phyloP scores from a whole-genome alignment of 305 asterid genomes.

The Fraxinus platypoda region DNA sequence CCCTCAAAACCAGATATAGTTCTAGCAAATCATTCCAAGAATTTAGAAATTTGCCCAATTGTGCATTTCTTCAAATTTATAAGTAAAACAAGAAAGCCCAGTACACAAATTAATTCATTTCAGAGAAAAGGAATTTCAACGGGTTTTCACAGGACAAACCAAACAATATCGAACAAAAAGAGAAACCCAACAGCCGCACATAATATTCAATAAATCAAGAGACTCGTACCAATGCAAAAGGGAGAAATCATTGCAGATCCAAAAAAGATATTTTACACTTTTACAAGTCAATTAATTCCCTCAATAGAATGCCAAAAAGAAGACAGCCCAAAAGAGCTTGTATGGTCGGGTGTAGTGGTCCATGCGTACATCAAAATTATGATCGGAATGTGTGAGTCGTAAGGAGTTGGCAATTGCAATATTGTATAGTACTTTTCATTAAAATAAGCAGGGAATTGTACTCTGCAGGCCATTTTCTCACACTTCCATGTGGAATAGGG shows the following conservation, averaged over 20 bases:
- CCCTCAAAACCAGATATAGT: not conserved
- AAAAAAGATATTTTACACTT: constrained; percentile 3
- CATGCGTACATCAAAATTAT: constrained; percentile 31
- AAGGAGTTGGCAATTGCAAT: constrained; percentile 32
- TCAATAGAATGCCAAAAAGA: constrained; percentile 15
- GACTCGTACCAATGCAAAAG: constrained; percentile 12
- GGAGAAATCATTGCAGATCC: constrained; percentile 33
- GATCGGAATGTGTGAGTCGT: constrained; percentile 1
- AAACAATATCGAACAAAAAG: constrained; percentile 12
- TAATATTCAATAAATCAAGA: constrained; percentile 19
- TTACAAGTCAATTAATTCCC: constrained; percentile 14
- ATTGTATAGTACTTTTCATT: not conserved
- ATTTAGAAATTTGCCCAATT: constrained; percentile 8
- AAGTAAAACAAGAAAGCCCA: constrained; percentile 29
- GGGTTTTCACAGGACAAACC: constrained; percentile 11
- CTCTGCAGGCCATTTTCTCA: constrained; percentile 25
- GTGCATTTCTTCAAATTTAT: constrained; percentile 17
- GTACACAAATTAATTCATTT: constrained; percentile 30
- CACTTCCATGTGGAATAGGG: constrained; percentile 34
- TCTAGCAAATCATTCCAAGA: constrained; percentile 9
- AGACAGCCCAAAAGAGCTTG: constrained; percentile 26
- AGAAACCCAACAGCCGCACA: constrained; percentile 10
- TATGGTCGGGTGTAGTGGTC: constrained; percentile 27
- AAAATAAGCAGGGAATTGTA: constrained; percentile 2
- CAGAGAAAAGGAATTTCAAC: constrained; percentile 20